Evolutionary conservation across 2,329 filamentous ascomycete species (phyloP).

Genomic region (Akanthomyces uredinophilus): DNA sequence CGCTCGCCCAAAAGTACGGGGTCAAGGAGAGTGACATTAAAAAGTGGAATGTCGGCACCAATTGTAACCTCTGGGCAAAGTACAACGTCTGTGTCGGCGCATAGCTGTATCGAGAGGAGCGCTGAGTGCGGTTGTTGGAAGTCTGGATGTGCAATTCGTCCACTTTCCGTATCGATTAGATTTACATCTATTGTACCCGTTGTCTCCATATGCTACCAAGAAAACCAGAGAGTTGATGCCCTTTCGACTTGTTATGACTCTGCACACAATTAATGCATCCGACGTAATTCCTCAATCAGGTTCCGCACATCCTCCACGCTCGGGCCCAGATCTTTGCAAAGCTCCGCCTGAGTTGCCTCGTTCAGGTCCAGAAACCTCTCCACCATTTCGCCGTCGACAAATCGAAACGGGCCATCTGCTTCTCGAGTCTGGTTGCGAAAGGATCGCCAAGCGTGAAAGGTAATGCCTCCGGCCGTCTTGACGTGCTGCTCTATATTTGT

Average conservation of each 20-base stretch:
- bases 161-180: background rate
- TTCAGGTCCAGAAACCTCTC: constrained; percentile 75
- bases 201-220: background rate
- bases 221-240: background rate
- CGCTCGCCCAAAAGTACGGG: background rate
- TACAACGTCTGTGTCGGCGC: constrained; percentile 8
- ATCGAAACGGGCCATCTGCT: constrained; percentile 74
- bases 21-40: background rate
- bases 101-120: background rate
- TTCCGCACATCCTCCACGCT: constrained; percentile 59
- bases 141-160: no score
- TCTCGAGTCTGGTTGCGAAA: constrained; percentile 70
- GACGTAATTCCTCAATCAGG: constrained; percentile 56
- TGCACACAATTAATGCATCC: constrained; percentile 46
- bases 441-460: constrained; percentile 75
- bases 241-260: background rate
- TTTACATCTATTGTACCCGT: background rate
- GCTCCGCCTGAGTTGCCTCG: constrained; percentile 49
- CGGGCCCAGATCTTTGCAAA: constrained; percentile 52
- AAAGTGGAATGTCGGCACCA: background rate
- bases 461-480: constrained; percentile 63
- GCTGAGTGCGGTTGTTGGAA: no score
- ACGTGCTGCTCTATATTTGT: constrained; percentile 61
- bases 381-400: constrained; percentile 87
- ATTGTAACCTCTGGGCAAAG: background rate